These are phyloP conservation scores for Rachicladosporium sp. DNA, from an alignment of 2,329 filamentous ascomycete genomes.

Conservation along the genomic window DNA sequence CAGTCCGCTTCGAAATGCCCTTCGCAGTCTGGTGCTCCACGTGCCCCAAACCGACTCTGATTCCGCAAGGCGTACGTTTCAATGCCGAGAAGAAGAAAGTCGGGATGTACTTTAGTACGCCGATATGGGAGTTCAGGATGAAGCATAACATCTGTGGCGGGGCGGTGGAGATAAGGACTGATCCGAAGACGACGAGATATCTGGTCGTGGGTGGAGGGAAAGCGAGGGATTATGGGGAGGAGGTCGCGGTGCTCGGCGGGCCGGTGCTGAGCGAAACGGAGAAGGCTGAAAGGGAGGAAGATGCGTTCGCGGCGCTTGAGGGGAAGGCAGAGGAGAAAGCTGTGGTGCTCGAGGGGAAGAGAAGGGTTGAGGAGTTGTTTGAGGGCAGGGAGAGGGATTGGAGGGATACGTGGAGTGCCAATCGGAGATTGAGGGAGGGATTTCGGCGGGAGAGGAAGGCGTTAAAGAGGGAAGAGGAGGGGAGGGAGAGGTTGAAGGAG, in stretches of 20 bases:
- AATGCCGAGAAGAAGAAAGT: constrained; percentile 84
- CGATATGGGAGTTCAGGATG: constrained; percentile 78
- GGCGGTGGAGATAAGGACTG: constrained; percentile 76
- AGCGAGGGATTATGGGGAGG: constrained; percentile 57
- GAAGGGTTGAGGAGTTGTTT: constrained; percentile 58
- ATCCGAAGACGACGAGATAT: constrained; percentile 78
- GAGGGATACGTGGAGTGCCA: constrained; percentile 72
- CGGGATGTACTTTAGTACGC: constrained; percentile 69
- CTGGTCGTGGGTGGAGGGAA: constrained; percentile 63
- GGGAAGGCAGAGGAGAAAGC: constrained; percentile 59
- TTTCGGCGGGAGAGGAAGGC: constrained; percentile 51
- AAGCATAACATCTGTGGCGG: constrained; percentile 71
- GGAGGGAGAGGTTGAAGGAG: constrained; percentile 53
- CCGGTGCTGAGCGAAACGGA: constrained; percentile 41
- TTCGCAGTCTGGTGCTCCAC: constrained; percentile 81
- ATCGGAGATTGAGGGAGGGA: constrained; percentile 51
- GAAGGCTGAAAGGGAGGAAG: constrained; percentile 42
- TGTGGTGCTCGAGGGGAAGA: constrained; percentile 40
- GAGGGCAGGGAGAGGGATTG: constrained; percentile 53
- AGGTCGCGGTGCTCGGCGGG: constrained; percentile 24
- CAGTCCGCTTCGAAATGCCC: constrained; percentile 94
- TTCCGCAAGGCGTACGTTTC: constrained; percentile 92
- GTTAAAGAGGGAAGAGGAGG: constrained; percentile 49
- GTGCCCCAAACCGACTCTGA: constrained; percentile 64
- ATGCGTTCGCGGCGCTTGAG: constrained; percentile 65